phyloP scores from a whole-genome alignment of 1,284 basidiomycete species.

The Rhodotorula sp. region DNA sequence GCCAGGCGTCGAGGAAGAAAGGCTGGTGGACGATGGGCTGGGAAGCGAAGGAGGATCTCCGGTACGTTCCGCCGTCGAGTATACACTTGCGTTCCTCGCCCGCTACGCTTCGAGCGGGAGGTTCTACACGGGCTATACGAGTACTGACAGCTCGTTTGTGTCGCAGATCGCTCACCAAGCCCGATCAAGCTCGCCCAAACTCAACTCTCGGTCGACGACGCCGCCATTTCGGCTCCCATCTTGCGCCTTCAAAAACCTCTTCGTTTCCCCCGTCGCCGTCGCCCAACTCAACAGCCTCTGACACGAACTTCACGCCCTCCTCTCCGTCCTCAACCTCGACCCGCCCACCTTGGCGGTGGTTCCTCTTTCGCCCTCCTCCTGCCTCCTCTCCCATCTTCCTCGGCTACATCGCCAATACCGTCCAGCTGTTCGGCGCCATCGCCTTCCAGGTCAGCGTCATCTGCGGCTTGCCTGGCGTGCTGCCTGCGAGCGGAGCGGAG shows the following conservation, averaged over 20 bases:
- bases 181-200: background rate
- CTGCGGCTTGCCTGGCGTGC: conserved; percentile 31
- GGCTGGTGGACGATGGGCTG: conserved; percentile 13
- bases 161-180: conserved; percentile 4
- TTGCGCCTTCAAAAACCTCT: background rate
- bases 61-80: background rate
- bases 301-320: background rate
- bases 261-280: background rate
- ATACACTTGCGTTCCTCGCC: background rate
- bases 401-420: conserved; percentile 30
- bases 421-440: conserved; percentile 33
- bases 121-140: background rate
- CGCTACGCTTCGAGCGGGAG: background rate
- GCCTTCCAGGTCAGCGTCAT: conserved; percentile 29
- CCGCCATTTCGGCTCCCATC: conserved; percentile 3
- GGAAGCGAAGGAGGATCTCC: conserved; percentile 5
- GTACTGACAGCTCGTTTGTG: no score
- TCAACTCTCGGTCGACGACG: conserved; percentile 2
- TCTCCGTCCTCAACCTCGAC: background rate
- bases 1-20: no score
- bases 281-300: background rate
- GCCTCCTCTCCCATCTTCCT: conserved; percentile 4
- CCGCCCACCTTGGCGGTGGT: conserved; percentile 26
- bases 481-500: background rate
- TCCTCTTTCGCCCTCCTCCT: conserved; percentile 4